Evolutionary conservation across 1,139 yeast species (phyloP).

Genomic region (Zygosaccharomyces sapae): DNA sequence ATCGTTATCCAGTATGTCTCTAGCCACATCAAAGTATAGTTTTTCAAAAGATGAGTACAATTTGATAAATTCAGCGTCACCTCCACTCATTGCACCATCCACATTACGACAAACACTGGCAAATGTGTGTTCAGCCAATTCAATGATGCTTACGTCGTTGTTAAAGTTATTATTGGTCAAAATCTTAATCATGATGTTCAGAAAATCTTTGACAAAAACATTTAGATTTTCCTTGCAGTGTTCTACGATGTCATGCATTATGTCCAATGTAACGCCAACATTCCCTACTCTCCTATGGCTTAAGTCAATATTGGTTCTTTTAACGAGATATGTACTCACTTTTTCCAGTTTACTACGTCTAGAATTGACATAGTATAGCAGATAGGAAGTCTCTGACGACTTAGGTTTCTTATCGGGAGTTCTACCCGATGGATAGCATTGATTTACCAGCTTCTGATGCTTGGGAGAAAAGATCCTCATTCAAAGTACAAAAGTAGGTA

Average conservation of each 20-base stretch:
- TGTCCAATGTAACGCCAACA: conserved; percentile 72
- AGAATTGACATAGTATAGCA: conserved; percentile 88
- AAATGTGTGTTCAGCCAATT: conserved; percentile 36
- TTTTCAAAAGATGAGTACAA: conserved; percentile 39
- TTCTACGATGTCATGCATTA: conserved; percentile 63
- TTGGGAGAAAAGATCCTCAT: conserved; percentile 55
- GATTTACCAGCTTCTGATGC: conserved; percentile 83
- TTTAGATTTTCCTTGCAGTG: conserved; percentile 80
- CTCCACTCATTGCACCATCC: conserved; percentile 66
- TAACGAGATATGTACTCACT: conserved; percentile 66
- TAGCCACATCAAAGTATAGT: conserved; percentile 26
- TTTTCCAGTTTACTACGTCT: conserved; percentile 83
- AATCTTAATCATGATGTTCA: conserved; percentile 42
- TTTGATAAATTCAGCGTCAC: conserved; percentile 60
- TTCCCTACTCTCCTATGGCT: conserved; percentile 67
- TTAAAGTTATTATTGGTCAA: conserved; percentile 29
- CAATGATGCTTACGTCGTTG: conserved; percentile 32
- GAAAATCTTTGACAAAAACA: conserved; percentile 64
- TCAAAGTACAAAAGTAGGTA: background rate
- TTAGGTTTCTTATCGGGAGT: conserved; percentile 84
- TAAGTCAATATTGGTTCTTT: conserved; percentile 61
- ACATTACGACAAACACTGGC: conserved; percentile 56
- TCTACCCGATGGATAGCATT: conserved; percentile 90
- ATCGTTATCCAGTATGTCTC: conserved; percentile 27
- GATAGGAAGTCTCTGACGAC: conserved; percentile 82